These are phyloP conservation scores for Chrysophaeum taylorii DNA, from an alignment of 352 stramenopile species.

Conservation along the genomic window DNA sequence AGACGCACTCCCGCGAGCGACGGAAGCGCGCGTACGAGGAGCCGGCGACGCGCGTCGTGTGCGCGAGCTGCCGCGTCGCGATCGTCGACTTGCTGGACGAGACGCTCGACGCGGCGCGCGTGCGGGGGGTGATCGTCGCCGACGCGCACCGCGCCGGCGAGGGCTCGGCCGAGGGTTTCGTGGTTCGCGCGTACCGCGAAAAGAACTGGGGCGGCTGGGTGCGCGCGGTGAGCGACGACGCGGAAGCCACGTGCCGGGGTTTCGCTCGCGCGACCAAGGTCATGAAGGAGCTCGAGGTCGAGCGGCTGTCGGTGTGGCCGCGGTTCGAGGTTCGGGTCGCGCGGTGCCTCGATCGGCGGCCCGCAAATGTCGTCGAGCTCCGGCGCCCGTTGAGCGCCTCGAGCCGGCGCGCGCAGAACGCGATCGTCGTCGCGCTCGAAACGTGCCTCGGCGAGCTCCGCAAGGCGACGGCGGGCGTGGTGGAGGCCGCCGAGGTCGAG, in stretches of 20 bases:
- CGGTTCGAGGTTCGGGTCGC: constrained; percentile 69
- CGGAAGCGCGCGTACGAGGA: no score
- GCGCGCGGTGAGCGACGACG: constrained; percentile 77
- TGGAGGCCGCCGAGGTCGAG: background rate
- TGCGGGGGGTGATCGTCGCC: background rate
- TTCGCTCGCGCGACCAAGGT: constrained; percentile 75
- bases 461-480: constrained; percentile 22
- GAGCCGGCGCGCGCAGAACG: constrained; percentile 64
- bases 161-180: constrained; percentile 78
- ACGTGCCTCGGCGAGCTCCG: constrained; percentile 74
- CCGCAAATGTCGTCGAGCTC: constrained; percentile 74
- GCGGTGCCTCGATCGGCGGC: constrained; percentile 48
- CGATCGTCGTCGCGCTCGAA: constrained; percentile 69
- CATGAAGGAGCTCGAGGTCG: constrained; percentile 67
- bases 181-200: constrained; percentile 65
- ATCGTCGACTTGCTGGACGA: constrained; percentile 4
- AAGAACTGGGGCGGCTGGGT: constrained; percentile 71
- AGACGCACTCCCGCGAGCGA: no score
- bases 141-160: constrained; percentile 32
- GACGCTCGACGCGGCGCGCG: background rate
- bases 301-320: constrained; percentile 67
- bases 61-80: no score
- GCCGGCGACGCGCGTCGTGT: no score
- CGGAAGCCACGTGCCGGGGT: constrained; percentile 55
- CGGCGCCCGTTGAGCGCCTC: constrained; percentile 56